phyloP scores from a whole-genome alignment of 2,329 filamentous ascomycete genomes.

The Xylaria sp. region DNA sequence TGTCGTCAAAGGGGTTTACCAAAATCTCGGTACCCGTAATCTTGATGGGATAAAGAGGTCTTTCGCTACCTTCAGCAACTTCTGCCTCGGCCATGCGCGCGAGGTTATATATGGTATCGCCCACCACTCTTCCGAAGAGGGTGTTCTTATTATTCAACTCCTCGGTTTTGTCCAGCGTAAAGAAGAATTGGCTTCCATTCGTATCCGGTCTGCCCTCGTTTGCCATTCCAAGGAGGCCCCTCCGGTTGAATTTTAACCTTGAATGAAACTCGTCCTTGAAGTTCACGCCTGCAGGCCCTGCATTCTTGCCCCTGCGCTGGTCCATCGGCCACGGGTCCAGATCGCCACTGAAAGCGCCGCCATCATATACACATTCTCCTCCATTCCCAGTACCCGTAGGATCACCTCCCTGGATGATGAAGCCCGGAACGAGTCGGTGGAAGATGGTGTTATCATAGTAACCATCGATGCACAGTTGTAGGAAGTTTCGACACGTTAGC shows the following conservation, averaged over 20 bases:
- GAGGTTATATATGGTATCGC: constrained; percentile 95
- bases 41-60: constrained; percentile 84
- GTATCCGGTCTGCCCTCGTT: constrained; percentile 79
- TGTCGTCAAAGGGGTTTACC: constrained; percentile 82
- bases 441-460: constrained; percentile 96
- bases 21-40: constrained; percentile 77
- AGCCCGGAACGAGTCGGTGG: constrained; percentile 88
- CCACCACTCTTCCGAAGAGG: constrained; percentile 88
- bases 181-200: constrained; percentile 97
- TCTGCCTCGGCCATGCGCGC: constrained; percentile 92
- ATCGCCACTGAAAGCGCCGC: constrained; percentile 74
- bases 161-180: constrained; percentile 83
- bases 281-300: constrained; percentile 62
- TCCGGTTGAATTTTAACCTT: constrained; percentile 87
- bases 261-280: constrained; percentile 90
- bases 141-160: constrained; percentile 92
- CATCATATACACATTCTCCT: constrained; percentile 90
- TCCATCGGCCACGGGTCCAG: constrained; percentile 76
- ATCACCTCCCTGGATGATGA: constrained; percentile 94
- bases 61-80: constrained; percentile 76
- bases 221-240: constrained; percentile 94
- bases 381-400: constrained; percentile 91
- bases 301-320: constrained; percentile 65
- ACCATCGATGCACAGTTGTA: constrained; percentile 91
- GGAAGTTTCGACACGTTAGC: constrained; percentile 89